Conservation (phyloP, 345 rosid species). For the Litchi chinensis region DNA sequence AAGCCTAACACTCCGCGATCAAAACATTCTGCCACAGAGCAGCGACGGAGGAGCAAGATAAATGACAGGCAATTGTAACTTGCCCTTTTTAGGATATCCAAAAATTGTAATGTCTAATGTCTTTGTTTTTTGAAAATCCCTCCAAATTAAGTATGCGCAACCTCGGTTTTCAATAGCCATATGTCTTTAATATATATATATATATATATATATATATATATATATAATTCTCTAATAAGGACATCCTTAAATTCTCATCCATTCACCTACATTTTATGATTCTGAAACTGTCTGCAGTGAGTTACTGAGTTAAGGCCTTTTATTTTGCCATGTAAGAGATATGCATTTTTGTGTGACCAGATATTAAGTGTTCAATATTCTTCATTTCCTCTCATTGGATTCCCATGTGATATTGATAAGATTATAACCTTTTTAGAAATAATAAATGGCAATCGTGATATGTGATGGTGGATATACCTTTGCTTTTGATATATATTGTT, state of each 20-base stretch:
- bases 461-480: background rate
- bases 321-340: background rate
- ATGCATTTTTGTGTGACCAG: background rate
- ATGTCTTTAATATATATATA: background rate
- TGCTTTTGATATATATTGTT: background rate
- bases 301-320: background rate
- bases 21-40: conserved; percentile 98
- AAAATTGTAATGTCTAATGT: background rate
- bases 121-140: background rate
- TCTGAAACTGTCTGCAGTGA: background rate
- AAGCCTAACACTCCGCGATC: conserved; percentile 87
- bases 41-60: conserved; percentile 96
- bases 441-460: too few species aligned
- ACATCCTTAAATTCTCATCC: too few species aligned
- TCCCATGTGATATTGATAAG: background rate
- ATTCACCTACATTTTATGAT: background rate
- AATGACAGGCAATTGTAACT: conserved; percentile 68
- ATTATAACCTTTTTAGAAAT: background rate
- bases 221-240: too few species aligned
- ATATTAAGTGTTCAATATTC: background rate
- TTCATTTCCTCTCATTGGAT: background rate
- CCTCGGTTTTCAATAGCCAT: background rate
- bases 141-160: background rate
- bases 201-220: too few species aligned
- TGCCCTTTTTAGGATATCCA: background rate